A percentile compares a stretch with the other conserved stretches of the same genome.
Evolutionary conservation across 208 protist species (phyloP).

Genomic region (Trypanosoma platydactyli): DNA sequence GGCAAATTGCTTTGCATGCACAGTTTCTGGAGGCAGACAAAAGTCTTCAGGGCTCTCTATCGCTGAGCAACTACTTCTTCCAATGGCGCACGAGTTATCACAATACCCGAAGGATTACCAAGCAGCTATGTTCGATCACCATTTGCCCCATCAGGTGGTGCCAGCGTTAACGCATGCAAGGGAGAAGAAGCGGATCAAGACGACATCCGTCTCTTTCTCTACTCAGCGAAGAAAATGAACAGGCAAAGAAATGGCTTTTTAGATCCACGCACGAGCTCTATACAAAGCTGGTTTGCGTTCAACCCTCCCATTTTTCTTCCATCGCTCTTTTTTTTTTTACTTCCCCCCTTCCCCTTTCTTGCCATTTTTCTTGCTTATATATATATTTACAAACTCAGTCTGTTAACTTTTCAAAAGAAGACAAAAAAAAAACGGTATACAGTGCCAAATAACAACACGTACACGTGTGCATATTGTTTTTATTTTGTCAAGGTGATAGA

Average conservation of each 20-base stretch:
- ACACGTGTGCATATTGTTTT: no score
- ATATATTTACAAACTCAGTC: background rate
- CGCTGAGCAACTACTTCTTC: constrained; percentile 45
- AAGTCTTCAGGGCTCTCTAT: constrained; percentile 2
- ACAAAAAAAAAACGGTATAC: background rate
- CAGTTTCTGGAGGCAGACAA: background rate
- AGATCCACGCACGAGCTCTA: no score
- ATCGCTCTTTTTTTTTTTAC: constrained; percentile 13
- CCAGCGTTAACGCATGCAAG: no score
- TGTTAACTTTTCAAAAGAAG: background rate
- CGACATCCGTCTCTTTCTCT: no score
- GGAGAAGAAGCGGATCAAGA: no score
- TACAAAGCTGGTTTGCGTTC: no score
- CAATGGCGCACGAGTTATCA: constrained; percentile 62
- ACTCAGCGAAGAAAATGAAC: no score
- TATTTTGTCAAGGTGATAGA: no score
- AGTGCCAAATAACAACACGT: no score
- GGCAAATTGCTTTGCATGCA: background rate
- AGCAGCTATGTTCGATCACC: constrained; percentile 23
- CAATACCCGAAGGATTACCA: constrained; percentile 56
- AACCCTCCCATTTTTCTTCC: no score
- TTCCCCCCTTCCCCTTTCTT: constrained; percentile 12
- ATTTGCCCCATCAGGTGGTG: background rate
- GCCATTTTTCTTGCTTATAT: background rate
- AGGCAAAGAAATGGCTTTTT: no score